Evolutionary conservation across 2,329 filamentous ascomycete genomes (phyloP).

Genomic region (Thelonectria rubi): DNA sequence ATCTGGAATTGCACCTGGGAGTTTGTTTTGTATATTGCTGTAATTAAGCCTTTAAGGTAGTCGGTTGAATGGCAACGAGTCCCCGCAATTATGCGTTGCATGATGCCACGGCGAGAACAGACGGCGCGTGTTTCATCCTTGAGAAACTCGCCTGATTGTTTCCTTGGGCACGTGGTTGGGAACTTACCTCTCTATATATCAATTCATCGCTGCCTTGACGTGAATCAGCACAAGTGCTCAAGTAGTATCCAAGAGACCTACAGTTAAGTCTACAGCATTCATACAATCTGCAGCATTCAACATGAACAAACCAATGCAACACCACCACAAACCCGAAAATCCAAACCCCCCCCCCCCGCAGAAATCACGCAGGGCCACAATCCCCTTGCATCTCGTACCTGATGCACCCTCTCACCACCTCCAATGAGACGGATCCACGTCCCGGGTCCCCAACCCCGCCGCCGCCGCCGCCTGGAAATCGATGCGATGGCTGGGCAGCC

Average conservation of each 20-base stretch:
- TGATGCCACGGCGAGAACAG: neutral
- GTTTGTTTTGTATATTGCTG: no score
- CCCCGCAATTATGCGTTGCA: neutral
- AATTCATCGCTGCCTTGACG: no score
- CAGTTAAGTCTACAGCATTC: no score
- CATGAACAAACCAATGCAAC: conserved; percentile 2
- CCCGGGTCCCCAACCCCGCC: conserved; percentile 20
- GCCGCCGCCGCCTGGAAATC: conserved; percentile 18
- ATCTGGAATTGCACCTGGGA: no score
- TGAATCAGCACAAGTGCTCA: no score
- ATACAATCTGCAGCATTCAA: neutral
- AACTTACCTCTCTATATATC: no score
- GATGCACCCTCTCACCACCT: conserved; percentile 34
- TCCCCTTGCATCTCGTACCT: conserved; percentile 21
- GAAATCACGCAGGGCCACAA: conserved; percentile 16
- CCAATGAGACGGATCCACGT: conserved; percentile 45
- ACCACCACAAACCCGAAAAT: conserved; percentile 13
- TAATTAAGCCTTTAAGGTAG: no score
- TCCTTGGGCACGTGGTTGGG: neutral
- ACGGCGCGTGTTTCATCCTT: neutral
- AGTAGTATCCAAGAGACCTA: no score
- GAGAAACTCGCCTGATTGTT: neutral
- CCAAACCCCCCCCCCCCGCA: conserved; percentile 23
- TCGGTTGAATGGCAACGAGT: neutral
- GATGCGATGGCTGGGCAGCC: conserved; percentile 39